These are phyloP conservation scores for Nakazawaea molendinolei DNA, from an alignment of 805 yeast genomes.

Conservation along the genomic window DNA sequence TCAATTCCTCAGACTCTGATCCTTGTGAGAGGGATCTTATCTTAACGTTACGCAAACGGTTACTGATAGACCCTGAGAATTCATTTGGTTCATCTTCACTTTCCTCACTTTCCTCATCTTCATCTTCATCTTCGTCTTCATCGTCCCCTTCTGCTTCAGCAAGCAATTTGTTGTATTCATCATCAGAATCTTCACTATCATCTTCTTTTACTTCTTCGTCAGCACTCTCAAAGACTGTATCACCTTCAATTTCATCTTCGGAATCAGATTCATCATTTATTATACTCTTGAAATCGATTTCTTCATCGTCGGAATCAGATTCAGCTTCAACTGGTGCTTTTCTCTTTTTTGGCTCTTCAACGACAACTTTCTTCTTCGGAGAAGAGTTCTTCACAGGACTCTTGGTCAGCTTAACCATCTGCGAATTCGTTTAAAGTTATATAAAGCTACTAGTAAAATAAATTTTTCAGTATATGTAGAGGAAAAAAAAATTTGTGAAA, in stretches of 20 bases:
- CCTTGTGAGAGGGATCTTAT: conserved; percentile 43
- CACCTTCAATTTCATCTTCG: conserved; percentile 14
- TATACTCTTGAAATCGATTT: conserved; percentile 11
- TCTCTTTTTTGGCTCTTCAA: conserved; percentile 14
- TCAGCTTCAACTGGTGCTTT: conserved; percentile 4
- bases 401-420: background rate
- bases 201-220: conserved; percentile 17
- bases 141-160: conserved; percentile 35
- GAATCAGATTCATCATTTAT: conserved; percentile 17
- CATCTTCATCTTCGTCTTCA: conserved; percentile 19
- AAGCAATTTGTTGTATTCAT: conserved; percentile 54
- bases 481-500: background rate
- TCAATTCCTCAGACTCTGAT: conserved; percentile 24
- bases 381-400: conserved; percentile 1
- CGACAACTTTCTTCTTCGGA: conserved; percentile 11
- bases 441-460: background rate
- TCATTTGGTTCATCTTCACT: conserved; percentile 50
- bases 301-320: conserved; percentile 7
- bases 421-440: too few species aligned
- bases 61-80: conserved; percentile 43
- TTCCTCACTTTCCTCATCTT: conserved; percentile 37
- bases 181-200: conserved; percentile 45
- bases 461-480: background rate
- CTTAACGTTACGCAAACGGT: conserved; percentile 46
- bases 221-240: conserved; percentile 11